Evolutionary conservation across 73 alveolate genomes (phyloP).

Genomic region (Paramecium caudatum): DNA sequence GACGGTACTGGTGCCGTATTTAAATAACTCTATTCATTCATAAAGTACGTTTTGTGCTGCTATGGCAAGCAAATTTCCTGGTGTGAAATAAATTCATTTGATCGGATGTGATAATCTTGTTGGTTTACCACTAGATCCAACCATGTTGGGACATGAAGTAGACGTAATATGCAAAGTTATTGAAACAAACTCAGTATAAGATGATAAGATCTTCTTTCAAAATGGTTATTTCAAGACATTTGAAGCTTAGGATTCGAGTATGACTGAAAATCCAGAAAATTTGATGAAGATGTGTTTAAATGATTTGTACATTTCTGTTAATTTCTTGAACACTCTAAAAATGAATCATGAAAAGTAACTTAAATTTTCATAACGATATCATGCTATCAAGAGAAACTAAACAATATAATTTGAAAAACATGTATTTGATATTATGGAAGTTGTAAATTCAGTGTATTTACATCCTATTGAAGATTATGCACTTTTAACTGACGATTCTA

Average conservation of each 20-base stretch:
- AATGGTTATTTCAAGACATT: conserved; percentile 32
- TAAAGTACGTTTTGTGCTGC: not conserved
- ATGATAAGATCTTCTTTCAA: conserved; percentile 41
- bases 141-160: not conserved
- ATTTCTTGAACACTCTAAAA: not conserved
- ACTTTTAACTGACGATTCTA: not conserved
- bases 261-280: conserved; percentile 67
- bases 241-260: conserved; percentile 39
- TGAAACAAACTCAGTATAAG: conserved; percentile 17
- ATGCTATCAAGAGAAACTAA: conserved; percentile 1
- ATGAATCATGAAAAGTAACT: conserved; percentile 8
- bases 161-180: conserved; percentile 55
- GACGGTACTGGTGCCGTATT: conserved; percentile 27
- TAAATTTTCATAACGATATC: conserved; percentile 5
- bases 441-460: not conserved
- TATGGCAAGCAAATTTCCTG: conserved; percentile 32
- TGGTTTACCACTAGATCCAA: conserved; percentile 42
- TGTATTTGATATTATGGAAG: conserved; percentile 19
- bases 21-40: not conserved
- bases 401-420: conserved; percentile 23
- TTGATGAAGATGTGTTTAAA: conserved; percentile 52
- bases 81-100: conserved; percentile 41
- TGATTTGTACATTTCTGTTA: conserved; percentile 34
- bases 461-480: conserved; percentile 29
- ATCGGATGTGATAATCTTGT: conserved; percentile 46